Conservation (phyloP, 2,329 filamentous ascomycete species). For the Saccharata proteae region DNA sequence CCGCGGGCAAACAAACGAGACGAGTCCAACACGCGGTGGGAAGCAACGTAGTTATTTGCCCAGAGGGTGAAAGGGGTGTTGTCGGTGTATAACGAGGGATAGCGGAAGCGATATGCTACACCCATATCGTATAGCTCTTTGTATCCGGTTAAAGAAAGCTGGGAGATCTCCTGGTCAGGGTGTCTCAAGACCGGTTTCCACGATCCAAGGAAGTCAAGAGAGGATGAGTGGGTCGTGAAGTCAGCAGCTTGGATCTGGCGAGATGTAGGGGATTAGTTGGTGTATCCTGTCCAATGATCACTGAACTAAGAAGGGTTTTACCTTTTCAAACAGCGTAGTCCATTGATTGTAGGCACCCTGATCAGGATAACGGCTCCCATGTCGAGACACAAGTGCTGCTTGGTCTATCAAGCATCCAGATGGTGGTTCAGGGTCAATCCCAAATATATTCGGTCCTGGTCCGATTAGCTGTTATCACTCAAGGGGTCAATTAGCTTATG, state of each 20-base stretch:
- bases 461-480: slow-evolving; percentile 1
- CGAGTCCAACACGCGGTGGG: slow-evolving; percentile 48
- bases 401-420: slow-evolving; percentile 47
- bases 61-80: slow-evolving; percentile 45
- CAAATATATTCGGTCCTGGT: slow-evolving; percentile 43
- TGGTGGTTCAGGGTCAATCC: slow-evolving; percentile 42
- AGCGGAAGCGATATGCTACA: slow-evolving; percentile 33
- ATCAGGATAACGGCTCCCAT: slow-evolving; percentile 53
- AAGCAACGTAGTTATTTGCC: slow-evolving; percentile 48
- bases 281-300: too few species aligned
- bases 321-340: slow-evolving; percentile 21
- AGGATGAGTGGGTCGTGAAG: slow-evolving; percentile 40
- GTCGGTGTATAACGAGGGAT: slow-evolving; percentile 37
- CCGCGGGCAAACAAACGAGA: slow-evolving; percentile 50
- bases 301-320: too few species aligned
- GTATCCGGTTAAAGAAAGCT: slow-evolving; percentile 49
- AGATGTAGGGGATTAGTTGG: slow-evolving; percentile 1
- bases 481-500: not conserved
- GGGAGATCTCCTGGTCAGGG: slow-evolving; percentile 43
- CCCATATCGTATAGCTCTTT: slow-evolving; percentile 49
- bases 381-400: slow-evolving; percentile 47
- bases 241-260: slow-evolving; percentile 40
- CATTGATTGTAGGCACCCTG: slow-evolving; percentile 47
- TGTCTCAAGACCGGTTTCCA: slow-evolving; percentile 49
- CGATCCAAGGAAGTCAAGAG: slow-evolving; percentile 42